Conservation (phyloP, 306 rosid species). For the Rosa rugosa region DNA sequence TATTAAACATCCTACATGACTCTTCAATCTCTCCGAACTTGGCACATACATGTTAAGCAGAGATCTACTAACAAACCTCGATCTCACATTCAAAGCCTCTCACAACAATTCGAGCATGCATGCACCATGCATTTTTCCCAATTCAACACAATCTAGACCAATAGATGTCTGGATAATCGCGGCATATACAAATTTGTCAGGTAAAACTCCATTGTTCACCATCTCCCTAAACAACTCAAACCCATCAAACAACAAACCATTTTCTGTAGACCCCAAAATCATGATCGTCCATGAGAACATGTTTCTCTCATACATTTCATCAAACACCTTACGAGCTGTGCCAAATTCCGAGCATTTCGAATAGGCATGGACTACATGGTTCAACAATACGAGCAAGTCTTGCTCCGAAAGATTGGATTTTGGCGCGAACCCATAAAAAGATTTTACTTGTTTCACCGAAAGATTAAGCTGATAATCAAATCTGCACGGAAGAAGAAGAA, state of each 20-base stretch:
- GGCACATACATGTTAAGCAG: not conserved
- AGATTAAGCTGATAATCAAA: no score
- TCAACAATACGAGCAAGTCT: not conserved
- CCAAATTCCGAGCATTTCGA: not conserved
- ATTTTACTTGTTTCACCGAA: not conserved
- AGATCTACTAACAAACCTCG: not conserved
- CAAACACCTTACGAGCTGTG: not conserved
- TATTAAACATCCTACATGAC: not conserved
- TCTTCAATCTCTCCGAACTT: not conserved
- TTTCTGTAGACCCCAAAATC: not conserved
- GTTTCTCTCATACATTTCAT: slow-evolving; percentile 12
- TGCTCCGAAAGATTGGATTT: not conserved
- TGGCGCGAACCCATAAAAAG: not conserved
- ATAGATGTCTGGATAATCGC: not conserved
- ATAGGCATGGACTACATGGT: not conserved
- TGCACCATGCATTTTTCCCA: not conserved
- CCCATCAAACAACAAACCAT: not conserved
- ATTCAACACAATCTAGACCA: not conserved
- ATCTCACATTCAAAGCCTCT: not conserved
- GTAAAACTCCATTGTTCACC: not conserved
- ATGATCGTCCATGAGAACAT: not conserved
- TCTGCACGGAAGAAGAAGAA: no score
- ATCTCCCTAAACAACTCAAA: not conserved
- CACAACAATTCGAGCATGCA: not conserved
- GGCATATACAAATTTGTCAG: not conserved